Percentiles rank a stretch among this genome's conserved stretches.
Evolutionary conservation across 106 monocot species (phyloP).

Genomic region (Platanthera zijinensis): DNA sequence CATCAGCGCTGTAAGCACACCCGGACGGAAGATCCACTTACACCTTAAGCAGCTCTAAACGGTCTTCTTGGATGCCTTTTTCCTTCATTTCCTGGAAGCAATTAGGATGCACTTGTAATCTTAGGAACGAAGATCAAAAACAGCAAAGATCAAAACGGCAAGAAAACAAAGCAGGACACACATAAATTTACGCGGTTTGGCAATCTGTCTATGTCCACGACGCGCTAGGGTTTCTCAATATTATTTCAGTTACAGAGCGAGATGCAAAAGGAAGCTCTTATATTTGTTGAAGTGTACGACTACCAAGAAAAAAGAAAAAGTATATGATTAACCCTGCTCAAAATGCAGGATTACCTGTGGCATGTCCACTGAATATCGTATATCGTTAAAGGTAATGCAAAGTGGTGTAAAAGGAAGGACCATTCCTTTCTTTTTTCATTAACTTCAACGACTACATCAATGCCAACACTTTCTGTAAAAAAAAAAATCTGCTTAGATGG

Average conservation of each 20-base stretch:
- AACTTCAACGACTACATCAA: background rate
- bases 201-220: too few species aligned
- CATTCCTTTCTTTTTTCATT: conserved; percentile 10
- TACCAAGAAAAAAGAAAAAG: too few species aligned
- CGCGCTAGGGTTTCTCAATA: too few species aligned
- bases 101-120: background rate
- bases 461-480: background rate
- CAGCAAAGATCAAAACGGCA: too few species aligned
- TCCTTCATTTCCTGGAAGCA: conserved; percentile 15
- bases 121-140: too few species aligned
- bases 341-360: conserved; percentile 1
- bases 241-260: too few species aligned
- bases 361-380: conserved; percentile 22
- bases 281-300: too few species aligned
- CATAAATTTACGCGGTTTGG: too few species aligned
- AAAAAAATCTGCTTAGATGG: background rate
- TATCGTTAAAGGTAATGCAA: conserved; percentile 16
- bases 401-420: conserved; percentile 17
- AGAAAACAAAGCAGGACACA: too few species aligned
- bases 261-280: too few species aligned
- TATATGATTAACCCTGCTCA: too few species aligned
- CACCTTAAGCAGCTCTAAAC: conserved; percentile 11
- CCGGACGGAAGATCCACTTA: conserved; percentile 18
- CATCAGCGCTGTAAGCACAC: conserved; percentile 22
- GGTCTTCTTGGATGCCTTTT: conserved; percentile 11